Percentiles rank a stretch among this genome's conserved stretches.
These are phyloP conservation scores for Pyrenopolyporus hunteri DNA, from an alignment of 495 filamentous ascomycete species.

Conservation along the genomic window DNA sequence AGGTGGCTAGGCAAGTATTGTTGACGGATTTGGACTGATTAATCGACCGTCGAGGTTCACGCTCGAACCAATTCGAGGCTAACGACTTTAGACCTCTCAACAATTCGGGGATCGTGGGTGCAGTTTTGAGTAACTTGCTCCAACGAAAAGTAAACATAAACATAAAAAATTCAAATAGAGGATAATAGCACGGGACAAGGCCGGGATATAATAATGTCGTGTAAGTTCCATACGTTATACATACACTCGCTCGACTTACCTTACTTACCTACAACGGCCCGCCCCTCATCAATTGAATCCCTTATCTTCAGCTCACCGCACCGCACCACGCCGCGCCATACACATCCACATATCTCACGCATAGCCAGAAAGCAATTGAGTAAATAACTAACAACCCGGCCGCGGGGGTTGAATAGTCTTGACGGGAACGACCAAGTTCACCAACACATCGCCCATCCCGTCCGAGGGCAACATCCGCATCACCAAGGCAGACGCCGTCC, in stretches of 20 bases:
- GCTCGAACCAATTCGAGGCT: not conserved
- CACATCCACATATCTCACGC: not conserved
- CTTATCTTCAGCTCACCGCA: no score
- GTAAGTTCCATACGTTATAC: slow-evolving; percentile 24
- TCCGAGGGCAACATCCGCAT: slow-evolving; percentile 40
- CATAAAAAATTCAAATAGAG: not conserved
- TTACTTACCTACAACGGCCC: no score
- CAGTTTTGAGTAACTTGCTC: no score
- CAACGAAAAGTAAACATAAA: no score
- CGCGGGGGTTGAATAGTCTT: slow-evolving; percentile 51
- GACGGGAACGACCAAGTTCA: slow-evolving; percentile 50
- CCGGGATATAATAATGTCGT: slow-evolving; percentile 37
- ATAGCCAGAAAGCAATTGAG: not conserved
- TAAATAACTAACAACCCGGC: not conserved
- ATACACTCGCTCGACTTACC: no score
- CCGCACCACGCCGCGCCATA: no score
- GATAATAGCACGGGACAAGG: not conserved
- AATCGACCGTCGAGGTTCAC: no score
- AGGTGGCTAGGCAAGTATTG: not conserved
- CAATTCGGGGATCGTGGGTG: no score
- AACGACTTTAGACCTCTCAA: slow-evolving; percentile 3
- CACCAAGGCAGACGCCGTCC: slow-evolving; percentile 62
- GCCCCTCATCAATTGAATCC: no score
- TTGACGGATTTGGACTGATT: no score
- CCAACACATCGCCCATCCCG: slow-evolving; percentile 65